These are phyloP conservation scores for Dactylonectria macrodidyma DNA, from an alignment of 2,329 filamentous ascomycete species.

Conservation along the genomic window DNA sequence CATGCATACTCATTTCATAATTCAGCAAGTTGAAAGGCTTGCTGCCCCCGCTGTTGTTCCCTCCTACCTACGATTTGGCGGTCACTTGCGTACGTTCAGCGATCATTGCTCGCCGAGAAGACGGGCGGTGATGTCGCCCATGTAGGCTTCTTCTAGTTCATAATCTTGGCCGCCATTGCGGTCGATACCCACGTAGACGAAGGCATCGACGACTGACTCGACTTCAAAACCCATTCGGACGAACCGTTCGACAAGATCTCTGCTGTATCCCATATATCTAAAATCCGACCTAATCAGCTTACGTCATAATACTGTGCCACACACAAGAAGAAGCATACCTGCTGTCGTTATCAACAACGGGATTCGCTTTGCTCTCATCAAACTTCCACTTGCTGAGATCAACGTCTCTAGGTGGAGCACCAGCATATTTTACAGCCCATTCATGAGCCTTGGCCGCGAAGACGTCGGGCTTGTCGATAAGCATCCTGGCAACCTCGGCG, in stretches of 20 bases:
- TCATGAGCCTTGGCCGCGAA: conserved; percentile 89
- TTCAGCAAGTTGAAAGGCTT: conserved; percentile 3
- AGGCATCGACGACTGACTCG: conserved; percentile 87
- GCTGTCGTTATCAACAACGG: conserved; percentile 35
- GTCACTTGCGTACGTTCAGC: conserved; percentile 12
- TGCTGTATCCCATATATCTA: conserved; percentile 91
- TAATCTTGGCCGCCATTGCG: conserved; percentile 84
- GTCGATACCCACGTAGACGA: conserved; percentile 86
- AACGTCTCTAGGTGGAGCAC: conserved; percentile 71
- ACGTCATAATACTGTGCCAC: neutral
- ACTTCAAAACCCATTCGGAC: conserved; percentile 93
- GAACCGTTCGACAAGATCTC: conserved; percentile 86
- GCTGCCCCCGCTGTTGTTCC: conserved; percentile 2
- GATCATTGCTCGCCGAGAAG: conserved; percentile 82
- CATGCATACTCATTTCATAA: conserved; percentile 38
- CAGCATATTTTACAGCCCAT: conserved; percentile 89
- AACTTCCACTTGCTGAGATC: conserved; percentile 63
- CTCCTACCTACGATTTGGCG: neutral
- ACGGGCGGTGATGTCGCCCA: conserved; percentile 90
- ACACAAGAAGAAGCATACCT: conserved; percentile 47
- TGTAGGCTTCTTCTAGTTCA: conserved; percentile 89
- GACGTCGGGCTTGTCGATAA: conserved; percentile 82
- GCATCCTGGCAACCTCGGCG: conserved; percentile 93
- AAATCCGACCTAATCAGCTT: neutral
- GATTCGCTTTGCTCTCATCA: conserved; percentile 61